Evolutionary conservation across 108 stramenopile species (phyloP), one percentile per base, ranked within the genome.

Genomic region (Cylindrotheca closterium): DNA sequence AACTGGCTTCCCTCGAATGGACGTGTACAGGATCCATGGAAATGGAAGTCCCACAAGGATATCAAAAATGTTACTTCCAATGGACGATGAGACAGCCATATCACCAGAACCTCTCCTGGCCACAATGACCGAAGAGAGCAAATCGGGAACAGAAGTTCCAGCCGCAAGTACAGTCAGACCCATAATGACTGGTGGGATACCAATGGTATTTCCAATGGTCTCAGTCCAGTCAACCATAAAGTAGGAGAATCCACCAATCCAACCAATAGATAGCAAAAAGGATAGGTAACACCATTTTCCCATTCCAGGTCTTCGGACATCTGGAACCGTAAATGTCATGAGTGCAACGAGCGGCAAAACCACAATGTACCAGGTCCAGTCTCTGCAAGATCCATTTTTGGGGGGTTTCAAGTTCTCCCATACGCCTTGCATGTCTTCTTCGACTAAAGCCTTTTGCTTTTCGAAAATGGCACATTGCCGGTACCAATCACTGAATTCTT

Each of bases 171-270:
- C 71, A 1, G 93, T 91, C 54, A 87, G 71, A 8, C 87, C 93
- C 93, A 94, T 94, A 28, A 94, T 67, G 21, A 83, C 70, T 8
- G 70, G 27, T 4, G 88, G 86, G 60, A 94, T 87, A 31, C 86
- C 84, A 55, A 89, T 65, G 19, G 91, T 94, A 34, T 79, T 75
- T 27, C 94, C 96, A 18, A 97, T 72, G 37, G 79, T 73, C 51
- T 90, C 90, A 0, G 94, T 80, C 86, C 87, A 87, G 47, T 34
- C 54, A 21, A 95, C 96, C 96, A 96, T 95, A 73, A 83, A 68
- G 60, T 82, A 93, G 15, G 88, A 78, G 72, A 82, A 93, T 1
- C 75, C 60, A 22, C 86, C 87, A 55, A 96, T 95, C 96, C 96
- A 96, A 27, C 51, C 71, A 53, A 95, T 86, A 18, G 85, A 89